phyloP scores from a whole-genome alignment of 805 yeast genomes.

The Ogataea wickerhamii region DNA sequence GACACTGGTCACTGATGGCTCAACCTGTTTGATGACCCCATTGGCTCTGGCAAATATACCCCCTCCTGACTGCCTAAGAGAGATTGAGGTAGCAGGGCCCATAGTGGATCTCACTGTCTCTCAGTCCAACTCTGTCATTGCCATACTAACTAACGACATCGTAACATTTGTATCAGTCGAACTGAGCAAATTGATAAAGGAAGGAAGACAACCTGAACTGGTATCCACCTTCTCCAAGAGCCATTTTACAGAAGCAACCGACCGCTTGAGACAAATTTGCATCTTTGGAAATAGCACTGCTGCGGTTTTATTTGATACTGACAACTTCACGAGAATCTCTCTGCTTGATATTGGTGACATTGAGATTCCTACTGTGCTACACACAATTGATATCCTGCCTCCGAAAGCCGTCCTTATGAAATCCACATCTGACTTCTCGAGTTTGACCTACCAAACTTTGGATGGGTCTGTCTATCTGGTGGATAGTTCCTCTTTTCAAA shows the following conservation, averaged over 20 bases:
- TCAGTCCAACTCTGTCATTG: slow-evolving; percentile 53
- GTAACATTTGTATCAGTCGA: slow-evolving; percentile 48
- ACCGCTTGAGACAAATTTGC: slow-evolving; percentile 59
- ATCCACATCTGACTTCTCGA: slow-evolving; percentile 49
- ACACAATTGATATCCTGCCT: slow-evolving; percentile 41
- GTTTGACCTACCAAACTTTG: slow-evolving; percentile 55
- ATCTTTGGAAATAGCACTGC: slow-evolving; percentile 49
- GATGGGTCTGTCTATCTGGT: slow-evolving; percentile 56
- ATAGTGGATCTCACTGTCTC: slow-evolving; percentile 66
- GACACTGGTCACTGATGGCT: slow-evolving; percentile 78
- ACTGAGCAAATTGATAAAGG: slow-evolving; percentile 37
- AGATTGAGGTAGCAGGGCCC: slow-evolving; percentile 50
- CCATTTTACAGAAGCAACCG: slow-evolving; percentile 39
- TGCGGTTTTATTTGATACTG: slow-evolving; percentile 59
- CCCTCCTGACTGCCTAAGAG: slow-evolving; percentile 84
- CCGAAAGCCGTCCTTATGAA: slow-evolving; percentile 54
- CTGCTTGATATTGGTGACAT: slow-evolving; percentile 45
- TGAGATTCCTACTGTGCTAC: slow-evolving; percentile 38
- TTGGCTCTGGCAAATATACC: slow-evolving; percentile 84
- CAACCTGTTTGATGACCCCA: slow-evolving; percentile 70
- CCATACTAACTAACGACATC: slow-evolving; percentile 48
- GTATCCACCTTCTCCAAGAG: slow-evolving; percentile 31
- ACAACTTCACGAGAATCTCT: slow-evolving; percentile 46
- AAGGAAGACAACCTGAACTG: slow-evolving; percentile 45
- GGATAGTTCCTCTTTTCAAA: slow-evolving; percentile 28